Conservation (phyloP, 306 rosid genomes). For the Ormosia semicastrata region DNA sequence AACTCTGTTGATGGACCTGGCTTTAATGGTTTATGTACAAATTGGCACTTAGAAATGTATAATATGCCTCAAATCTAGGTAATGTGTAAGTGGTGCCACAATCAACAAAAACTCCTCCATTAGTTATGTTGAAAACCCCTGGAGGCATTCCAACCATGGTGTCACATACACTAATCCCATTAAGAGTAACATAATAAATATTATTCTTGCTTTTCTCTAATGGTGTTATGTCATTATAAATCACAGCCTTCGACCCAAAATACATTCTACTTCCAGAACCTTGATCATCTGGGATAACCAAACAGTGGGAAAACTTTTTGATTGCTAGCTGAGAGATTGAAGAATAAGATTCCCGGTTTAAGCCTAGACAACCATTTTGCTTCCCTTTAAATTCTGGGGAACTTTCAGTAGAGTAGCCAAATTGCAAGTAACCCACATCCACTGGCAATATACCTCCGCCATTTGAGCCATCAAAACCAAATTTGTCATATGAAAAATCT, state of each 20-base stretch:
- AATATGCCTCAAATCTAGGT: slow-evolving; percentile 18
- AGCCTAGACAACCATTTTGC: neutral
- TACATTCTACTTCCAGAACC: slow-evolving; percentile 3
- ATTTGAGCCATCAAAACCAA: neutral
- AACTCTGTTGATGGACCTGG: neutral
- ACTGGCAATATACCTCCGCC: neutral
- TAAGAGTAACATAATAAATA: slow-evolving; percentile 1
- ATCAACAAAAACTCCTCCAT: neutral
- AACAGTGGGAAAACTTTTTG: slow-evolving; percentile 29
- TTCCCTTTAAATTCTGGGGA: neutral
- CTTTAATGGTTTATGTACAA: neutral
- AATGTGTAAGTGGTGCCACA: slow-evolving; percentile 8
- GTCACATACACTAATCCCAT: slow-evolving; percentile 16
- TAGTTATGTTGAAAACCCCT: neutral
- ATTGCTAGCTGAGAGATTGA: slow-evolving; percentile 20
- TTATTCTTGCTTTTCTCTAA: neutral
- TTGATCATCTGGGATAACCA: neutral
- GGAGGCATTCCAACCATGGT: neutral
- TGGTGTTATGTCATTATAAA: slow-evolving; percentile 28
- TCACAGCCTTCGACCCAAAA: slow-evolving; percentile 24
- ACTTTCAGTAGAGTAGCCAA: neutral
- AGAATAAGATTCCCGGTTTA: slow-evolving; percentile 5
- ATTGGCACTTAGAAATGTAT: neutral
- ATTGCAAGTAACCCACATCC: neutral
- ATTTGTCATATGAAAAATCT: neutral